phyloP scores from a whole-genome alignment of 1,284 basidiomycete genomes.

The Takashimella tepidaria region DNA sequence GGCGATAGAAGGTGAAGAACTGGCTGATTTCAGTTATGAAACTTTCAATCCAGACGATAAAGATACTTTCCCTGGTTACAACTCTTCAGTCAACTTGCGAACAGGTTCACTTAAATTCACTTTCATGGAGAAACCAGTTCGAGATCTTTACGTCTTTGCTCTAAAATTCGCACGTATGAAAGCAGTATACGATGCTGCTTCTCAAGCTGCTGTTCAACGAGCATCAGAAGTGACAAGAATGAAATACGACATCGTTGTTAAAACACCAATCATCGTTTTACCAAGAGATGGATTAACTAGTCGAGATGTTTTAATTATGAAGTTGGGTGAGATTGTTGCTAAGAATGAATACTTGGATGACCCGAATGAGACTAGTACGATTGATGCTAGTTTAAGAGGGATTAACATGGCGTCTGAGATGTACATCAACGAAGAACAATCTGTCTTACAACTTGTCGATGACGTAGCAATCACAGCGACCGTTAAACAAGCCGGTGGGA shows the following conservation, averaged over 20 bases:
- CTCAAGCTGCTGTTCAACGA: constrained; percentile 82
- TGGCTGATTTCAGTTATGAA: constrained; percentile 93
- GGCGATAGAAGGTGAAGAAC: constrained; percentile 90
- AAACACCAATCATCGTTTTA: constrained; percentile 88
- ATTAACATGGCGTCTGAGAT: constrained; percentile 76
- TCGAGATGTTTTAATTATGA: constrained; percentile 68
- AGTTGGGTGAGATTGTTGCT: constrained; percentile 84
- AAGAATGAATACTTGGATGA: constrained; percentile 66
- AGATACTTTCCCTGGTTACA: constrained; percentile 72
- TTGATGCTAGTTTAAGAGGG: constrained; percentile 74
- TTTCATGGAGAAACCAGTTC: constrained; percentile 82
- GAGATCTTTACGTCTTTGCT: constrained; percentile 77
- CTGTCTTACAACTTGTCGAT: constrained; percentile 79
- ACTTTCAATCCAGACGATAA: constrained; percentile 66
- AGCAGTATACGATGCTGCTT: constrained; percentile 88
- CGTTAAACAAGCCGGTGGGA: constrained; percentile 55
- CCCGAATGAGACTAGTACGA: constrained; percentile 55
- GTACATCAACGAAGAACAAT: constrained; percentile 52
- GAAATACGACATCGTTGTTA: constrained; percentile 84
- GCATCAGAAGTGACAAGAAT: constrained; percentile 80
- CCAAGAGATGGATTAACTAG: constrained; percentile 66
- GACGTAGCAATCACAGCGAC: constrained; percentile 77
- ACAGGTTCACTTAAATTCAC: constrained; percentile 90
- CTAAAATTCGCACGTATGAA: constrained; percentile 86
- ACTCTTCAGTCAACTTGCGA: constrained; percentile 76